A percentile compares a stretch with the other conserved stretches of the same genome.
These are phyloP conservation scores for Polychaeton citri DNA, from an alignment of 2,329 filamentous ascomycete genomes.

Conservation along the genomic window DNA sequence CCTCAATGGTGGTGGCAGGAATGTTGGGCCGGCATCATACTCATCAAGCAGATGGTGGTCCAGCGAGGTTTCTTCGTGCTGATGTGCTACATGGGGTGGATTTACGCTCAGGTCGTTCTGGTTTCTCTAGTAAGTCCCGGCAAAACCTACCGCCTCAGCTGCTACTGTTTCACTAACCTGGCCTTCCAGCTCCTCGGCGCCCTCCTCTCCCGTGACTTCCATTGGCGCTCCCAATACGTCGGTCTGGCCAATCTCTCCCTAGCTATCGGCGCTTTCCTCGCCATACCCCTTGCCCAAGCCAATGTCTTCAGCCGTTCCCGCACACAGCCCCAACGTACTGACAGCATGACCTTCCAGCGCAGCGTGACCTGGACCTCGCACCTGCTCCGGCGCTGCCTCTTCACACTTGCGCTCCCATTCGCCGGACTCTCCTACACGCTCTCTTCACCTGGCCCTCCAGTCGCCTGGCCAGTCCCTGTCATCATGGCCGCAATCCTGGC, in stretches of 20 bases:
- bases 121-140: constrained; percentile 47
- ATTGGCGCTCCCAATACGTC: constrained; percentile 48
- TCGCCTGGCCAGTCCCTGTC: constrained; percentile 50
- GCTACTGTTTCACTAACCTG: background rate
- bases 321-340: constrained; percentile 44
- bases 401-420: constrained; percentile 53
- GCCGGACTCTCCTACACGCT: constrained; percentile 55
- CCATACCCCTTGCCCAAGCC: constrained; percentile 62
- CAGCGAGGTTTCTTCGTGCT: constrained; percentile 63
- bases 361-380: constrained; percentile 59
- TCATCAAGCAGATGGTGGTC: constrained; percentile 56
- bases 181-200: constrained; percentile 46
- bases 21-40: constrained; percentile 53
- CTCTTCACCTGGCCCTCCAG: constrained; percentile 48
- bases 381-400: constrained; percentile 53
- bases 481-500: constrained; percentile 53
- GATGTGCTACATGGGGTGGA: constrained; percentile 62
- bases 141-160: background rate
- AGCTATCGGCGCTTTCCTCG: constrained; percentile 54
- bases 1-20: constrained; percentile 69
- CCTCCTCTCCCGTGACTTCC: constrained; percentile 56
- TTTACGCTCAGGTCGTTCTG: constrained; percentile 62
- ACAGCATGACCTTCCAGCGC: constrained; percentile 53
- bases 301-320: constrained; percentile 54
- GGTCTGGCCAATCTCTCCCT: constrained; percentile 54